phyloP scores from a whole-genome alignment of 176 grass and related monocot genomes.

The Phoenix roebelenii region DNA sequence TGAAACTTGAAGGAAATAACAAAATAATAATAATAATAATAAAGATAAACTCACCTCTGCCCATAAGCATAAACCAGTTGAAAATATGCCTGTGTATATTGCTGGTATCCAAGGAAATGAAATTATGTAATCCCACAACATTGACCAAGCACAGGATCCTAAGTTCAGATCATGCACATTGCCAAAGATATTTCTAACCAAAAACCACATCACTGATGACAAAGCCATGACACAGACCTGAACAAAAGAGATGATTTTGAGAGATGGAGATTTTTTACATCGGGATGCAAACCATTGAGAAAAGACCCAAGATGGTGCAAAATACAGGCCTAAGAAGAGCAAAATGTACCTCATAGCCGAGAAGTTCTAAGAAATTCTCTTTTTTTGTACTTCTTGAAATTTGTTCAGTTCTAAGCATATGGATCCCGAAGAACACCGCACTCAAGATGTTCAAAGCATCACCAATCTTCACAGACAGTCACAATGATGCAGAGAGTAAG shows the following conservation, averaged over 20 bases:
- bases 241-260: slow-evolving; percentile 2
- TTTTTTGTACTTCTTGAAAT: slow-evolving; percentile 74
- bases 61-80: slow-evolving; percentile 85
- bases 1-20: background rate
- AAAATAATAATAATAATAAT: background rate
- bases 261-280: background rate
- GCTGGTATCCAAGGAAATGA: slow-evolving; percentile 97
- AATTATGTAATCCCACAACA: slow-evolving; percentile 42
- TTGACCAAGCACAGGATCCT: slow-evolving; percentile 36
- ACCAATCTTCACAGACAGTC: slow-evolving; percentile 38
- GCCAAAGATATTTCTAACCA: slow-evolving; percentile 47
- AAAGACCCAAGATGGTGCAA: no score
- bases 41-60: slow-evolving; percentile 50
- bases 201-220: slow-evolving; percentile 65
- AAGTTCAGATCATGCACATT: slow-evolving; percentile 34
- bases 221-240: slow-evolving; percentile 76
- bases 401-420: slow-evolving; percentile 86
- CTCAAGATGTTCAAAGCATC: slow-evolving; percentile 76
- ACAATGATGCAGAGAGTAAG: background rate
- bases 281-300: no score
- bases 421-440: slow-evolving; percentile 76
- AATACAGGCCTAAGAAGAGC: background rate
- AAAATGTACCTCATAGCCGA: slow-evolving; percentile 59
- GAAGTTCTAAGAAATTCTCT: slow-evolving; percentile 63
- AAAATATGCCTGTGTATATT: slow-evolving; percentile 74